Conservation (phyloP, 225 moss, liverwort and hornwort species). For the Physcomitrium patens region DNA sequence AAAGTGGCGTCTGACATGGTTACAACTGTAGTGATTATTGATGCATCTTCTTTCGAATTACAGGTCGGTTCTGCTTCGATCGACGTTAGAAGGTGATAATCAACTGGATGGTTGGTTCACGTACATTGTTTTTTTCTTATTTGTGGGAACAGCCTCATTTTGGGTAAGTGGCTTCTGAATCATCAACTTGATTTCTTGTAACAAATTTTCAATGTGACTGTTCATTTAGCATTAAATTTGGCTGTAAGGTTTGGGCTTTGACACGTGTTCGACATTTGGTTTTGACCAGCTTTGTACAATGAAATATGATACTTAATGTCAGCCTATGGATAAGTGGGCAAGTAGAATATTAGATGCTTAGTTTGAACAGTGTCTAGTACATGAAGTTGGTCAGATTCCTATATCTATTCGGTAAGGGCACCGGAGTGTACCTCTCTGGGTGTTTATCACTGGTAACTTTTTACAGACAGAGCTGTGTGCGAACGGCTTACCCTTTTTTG, state of each 20-base stretch:
- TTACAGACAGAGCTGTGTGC: neutral
- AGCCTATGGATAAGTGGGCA: neutral
- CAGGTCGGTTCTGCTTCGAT: slow-evolving; percentile 94
- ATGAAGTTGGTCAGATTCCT: neutral
- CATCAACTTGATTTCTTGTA: slow-evolving; percentile 1
- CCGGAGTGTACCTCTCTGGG: no score
- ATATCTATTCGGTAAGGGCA: neutral
- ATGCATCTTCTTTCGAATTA: slow-evolving; percentile 13
- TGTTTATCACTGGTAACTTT: neutral
- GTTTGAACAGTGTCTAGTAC: slow-evolving; percentile 4
- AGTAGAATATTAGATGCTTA: slow-evolving; percentile 8
- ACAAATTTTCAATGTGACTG: neutral
- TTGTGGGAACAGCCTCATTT: slow-evolving; percentile 97
- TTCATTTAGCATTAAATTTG: slow-evolving; percentile 12
- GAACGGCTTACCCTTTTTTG: slow-evolving; percentile 12
- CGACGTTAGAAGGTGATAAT: slow-evolving; percentile 89
- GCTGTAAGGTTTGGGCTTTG: neutral
- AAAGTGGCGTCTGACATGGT: no score
- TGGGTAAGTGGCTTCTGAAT: slow-evolving; percentile 59
- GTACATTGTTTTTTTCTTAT: slow-evolving; percentile 91
- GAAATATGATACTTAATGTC: neutral
- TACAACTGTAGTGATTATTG: neutral
- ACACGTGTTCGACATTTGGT: neutral
- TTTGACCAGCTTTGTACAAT: slow-evolving; percentile 11
- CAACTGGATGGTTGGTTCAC: slow-evolving; percentile 96